A percentile compares a stretch with the other conserved stretches of the same genome.
phyloP scores from a whole-genome alignment of 345 rosid genomes.

The Zanthoxylum bungeanum region DNA sequence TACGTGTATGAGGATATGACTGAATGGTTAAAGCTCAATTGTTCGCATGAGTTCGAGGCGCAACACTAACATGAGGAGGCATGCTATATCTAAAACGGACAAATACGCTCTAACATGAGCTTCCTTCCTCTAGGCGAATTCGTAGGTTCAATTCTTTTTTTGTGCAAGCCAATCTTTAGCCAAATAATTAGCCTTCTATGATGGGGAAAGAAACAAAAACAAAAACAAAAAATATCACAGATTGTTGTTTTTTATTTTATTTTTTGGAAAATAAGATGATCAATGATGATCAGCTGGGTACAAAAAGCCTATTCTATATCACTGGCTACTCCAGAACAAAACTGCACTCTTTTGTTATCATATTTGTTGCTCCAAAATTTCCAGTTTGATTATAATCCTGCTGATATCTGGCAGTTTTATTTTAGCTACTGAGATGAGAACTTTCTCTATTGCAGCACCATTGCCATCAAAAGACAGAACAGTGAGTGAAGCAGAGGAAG shows the following conservation, averaged over 20 bases:
- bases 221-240: not conserved
- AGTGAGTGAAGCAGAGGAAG: conserved; percentile 27
- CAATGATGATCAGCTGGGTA: not conserved
- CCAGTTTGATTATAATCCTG: conserved; percentile 29
- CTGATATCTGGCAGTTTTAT: conserved; percentile 37
- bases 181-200: not conserved
- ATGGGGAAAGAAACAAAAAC: not conserved
- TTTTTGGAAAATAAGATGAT: not conserved
- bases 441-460: conserved; percentile 50
- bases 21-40: too few species aligned
- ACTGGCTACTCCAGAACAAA: conserved; percentile 28
- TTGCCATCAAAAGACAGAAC: conserved; percentile 25
- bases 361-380: conserved; percentile 25
- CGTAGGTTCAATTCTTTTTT: not conserved
- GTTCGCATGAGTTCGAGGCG: too few species aligned
- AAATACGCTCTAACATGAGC: too few species aligned
- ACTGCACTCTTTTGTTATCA: conserved; percentile 40
- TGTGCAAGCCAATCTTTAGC: not conserved
- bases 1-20: too few species aligned
- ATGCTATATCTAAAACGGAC: too few species aligned
- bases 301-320: not conserved
- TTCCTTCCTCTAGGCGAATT: too few species aligned
- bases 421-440: conserved; percentile 30
- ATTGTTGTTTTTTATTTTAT: not conserved
- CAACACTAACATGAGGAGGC: too few species aligned